phyloP scores from a whole-genome alignment of 805 yeast species.

The Priceomyces fermenticarens region DNA sequence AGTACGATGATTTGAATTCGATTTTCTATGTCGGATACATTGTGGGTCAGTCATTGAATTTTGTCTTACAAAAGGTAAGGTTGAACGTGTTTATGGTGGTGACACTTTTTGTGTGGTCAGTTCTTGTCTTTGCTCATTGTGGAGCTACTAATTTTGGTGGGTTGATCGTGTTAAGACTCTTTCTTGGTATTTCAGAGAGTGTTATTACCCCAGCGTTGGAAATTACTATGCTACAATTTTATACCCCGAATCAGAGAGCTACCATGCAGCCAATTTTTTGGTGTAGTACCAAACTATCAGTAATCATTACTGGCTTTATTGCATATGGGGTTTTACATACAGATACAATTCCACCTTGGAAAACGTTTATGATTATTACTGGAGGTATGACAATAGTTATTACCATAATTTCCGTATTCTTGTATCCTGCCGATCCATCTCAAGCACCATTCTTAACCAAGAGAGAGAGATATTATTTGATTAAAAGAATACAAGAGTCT shows the following conservation, averaged over 20 bases:
- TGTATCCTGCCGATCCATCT: slow-evolving; percentile 58
- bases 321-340: slow-evolving; percentile 34
- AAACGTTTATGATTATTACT: slow-evolving; percentile 51
- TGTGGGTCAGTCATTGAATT: slow-evolving; percentile 42
- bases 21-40: slow-evolving; percentile 49
- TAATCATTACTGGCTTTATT: slow-evolving; percentile 50
- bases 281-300: slow-evolving; percentile 45
- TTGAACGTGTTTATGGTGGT: slow-evolving; percentile 35
- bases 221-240: slow-evolving; percentile 49
- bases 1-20: slow-evolving; percentile 46
- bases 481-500: slow-evolving; percentile 33
- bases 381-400: slow-evolving; percentile 50
- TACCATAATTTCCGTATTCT: slow-evolving; percentile 17
- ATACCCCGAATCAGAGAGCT: slow-evolving; percentile 44
- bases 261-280: slow-evolving; percentile 54
- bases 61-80: slow-evolving; percentile 43
- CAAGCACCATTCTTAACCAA: slow-evolving; percentile 44
- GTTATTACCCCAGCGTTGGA: slow-evolving; percentile 30
- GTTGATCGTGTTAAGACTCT: slow-evolving; percentile 45
- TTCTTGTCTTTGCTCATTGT: slow-evolving; percentile 45
- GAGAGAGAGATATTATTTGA: slow-evolving; percentile 51
- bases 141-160: slow-evolving; percentile 45
- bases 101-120: slow-evolving; percentile 43
- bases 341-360: slow-evolving; percentile 41
- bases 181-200: slow-evolving; percentile 43